Percentiles rank a stretch among this genome's conserved stretches.
These are phyloP conservation scores for Aphanomyces cochlioides DNA, from an alignment of 352 stramenopile genomes.

Conservation along the genomic window DNA sequence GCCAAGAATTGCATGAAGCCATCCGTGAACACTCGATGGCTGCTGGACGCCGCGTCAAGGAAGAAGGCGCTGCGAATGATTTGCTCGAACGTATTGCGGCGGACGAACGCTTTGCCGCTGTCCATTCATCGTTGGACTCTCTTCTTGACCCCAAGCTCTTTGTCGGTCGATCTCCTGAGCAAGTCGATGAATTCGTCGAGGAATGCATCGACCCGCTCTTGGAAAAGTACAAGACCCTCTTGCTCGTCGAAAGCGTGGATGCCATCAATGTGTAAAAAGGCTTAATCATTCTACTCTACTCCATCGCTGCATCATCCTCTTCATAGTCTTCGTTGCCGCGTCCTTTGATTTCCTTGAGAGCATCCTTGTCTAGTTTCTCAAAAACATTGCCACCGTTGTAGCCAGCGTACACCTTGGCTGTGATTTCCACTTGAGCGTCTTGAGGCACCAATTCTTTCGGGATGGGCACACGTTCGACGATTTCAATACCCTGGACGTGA, in stretches of 20 bases:
- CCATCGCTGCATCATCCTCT: not conserved
- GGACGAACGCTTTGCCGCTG: conserved; percentile 91
- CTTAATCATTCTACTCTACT: conserved; percentile 7
- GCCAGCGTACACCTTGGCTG: conserved; percentile 93
- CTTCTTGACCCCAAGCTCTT: conserved; percentile 97
- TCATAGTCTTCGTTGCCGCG: conserved; percentile 72
- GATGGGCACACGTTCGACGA: conserved; percentile 98
- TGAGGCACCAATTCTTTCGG: conserved; percentile 95
- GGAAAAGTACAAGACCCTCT: conserved; percentile 78
- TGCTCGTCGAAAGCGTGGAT: conserved; percentile 92
- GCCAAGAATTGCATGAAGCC: conserved; percentile 96
- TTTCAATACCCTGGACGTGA: conserved; percentile 89
- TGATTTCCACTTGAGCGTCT: conserved; percentile 98
- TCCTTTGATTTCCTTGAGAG: conserved; percentile 92
- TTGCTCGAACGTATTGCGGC: conserved; percentile 94
- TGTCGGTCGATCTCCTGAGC: conserved; percentile 94
- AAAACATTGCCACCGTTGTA: conserved; percentile 89
- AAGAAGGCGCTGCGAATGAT: conserved; percentile 96
- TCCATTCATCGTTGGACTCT: conserved; percentile 93
- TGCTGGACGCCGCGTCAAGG: conserved; percentile 96
- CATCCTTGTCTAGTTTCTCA: conserved; percentile 87
- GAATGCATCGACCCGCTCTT: conserved; percentile 95
- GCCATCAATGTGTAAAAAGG: conserved; percentile 93
- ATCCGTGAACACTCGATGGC: conserved; percentile 99
- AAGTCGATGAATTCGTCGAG: conserved; percentile 94